A percentile compares a stretch with the other conserved stretches of the same genome.
Evolutionary conservation across 1,139 yeast genomes (phyloP).

Genomic region (Pichia sp.): DNA sequence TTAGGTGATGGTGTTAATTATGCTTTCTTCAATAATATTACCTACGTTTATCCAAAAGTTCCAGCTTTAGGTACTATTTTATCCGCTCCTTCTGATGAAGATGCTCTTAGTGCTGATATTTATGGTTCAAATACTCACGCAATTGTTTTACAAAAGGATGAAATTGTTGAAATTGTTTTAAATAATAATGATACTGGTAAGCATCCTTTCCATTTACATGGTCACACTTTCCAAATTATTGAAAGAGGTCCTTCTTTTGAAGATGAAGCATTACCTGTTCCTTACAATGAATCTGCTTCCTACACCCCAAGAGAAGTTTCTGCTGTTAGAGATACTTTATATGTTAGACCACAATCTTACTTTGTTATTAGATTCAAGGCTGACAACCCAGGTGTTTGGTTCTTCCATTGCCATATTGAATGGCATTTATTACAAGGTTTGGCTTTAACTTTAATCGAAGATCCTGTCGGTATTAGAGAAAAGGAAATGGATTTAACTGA

Average conservation of each 20-base stretch:
- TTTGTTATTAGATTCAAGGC: conserved; percentile 54
- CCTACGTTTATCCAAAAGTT: conserved; percentile 74
- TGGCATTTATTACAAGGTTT: conserved; percentile 62
- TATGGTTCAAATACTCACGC: conserved; percentile 82
- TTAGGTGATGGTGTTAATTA: conserved; percentile 78
- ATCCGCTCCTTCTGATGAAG: conserved; percentile 47
- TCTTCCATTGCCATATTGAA: conserved; percentile 60
- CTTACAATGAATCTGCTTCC: conserved; percentile 45
- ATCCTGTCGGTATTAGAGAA: conserved; percentile 49
- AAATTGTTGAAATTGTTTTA: conserved; percentile 61
- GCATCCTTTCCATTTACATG: conserved; percentile 93
- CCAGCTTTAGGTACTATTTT: conserved; percentile 76
- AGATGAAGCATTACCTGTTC: conserved; percentile 39
- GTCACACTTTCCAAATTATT: conserved; percentile 72
- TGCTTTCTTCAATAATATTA: conserved; percentile 80
- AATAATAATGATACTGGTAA: conserved; percentile 76
- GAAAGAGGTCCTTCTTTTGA: conserved; percentile 42
- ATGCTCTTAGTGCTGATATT: conserved; percentile 46
- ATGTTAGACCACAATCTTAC: conserved; percentile 48
- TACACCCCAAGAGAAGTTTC: conserved; percentile 50
- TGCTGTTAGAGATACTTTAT: conserved; percentile 44
- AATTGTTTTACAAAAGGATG: conserved; percentile 62
- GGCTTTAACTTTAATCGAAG: conserved; percentile 46
- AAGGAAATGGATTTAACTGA: conserved; percentile 41
- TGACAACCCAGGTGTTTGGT: conserved; percentile 58